Base-by-base conservation (phyloP, 345 rosid species). In the Corchorus olitorius region DNA sequence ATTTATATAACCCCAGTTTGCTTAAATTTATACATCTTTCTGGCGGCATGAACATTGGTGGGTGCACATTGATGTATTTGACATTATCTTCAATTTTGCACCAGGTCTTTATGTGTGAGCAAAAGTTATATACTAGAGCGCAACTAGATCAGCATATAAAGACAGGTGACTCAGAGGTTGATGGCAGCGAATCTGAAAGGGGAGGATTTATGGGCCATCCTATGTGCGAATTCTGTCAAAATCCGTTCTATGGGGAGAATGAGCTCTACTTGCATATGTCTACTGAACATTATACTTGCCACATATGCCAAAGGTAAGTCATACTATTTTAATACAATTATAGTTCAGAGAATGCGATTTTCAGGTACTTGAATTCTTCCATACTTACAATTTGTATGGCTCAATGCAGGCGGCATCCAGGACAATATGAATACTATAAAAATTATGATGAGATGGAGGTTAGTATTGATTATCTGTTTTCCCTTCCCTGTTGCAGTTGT, bases 181-280 rank as follows among this genome's bases (percentile, higher is more conserved):
- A 91, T 76, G 96, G 96, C 41, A 83, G 77, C 76, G 96, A 89
- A 75, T 83, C 88, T 77, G 96, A 89, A 81, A 85, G 93, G 79
- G 92, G 96, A 56, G 96, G 96, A 43, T 89, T 91, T 65, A 76
- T 46, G 74, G 96, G 96, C 53, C 96, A 91, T 83, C 93, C 93
- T 59, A 73, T 78, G 77, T 91, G 96, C 79, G 92, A 88, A 79
- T 89, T 89, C 80, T 91, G 96, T 74, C 83, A 79, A 70, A 79
- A 82, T 33, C 88, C 93, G 0, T 89, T 89, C 82, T 91, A 91
- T 66, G 96, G 96, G 62, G 96, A 91, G 76, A 89, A 89, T 77
- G 96, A 91, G 79, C 75, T 87, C 75, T 91, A 91, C 80, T 78
- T 85, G 7, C 93, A 91, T 72, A 91, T 89, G 93, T 86, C 90